Percentiles rank a stretch among this genome's conserved stretches.
Evolutionary conservation across 306 rosid species (phyloP).

Genomic region (Sphenostylis stenocarpa): DNA sequence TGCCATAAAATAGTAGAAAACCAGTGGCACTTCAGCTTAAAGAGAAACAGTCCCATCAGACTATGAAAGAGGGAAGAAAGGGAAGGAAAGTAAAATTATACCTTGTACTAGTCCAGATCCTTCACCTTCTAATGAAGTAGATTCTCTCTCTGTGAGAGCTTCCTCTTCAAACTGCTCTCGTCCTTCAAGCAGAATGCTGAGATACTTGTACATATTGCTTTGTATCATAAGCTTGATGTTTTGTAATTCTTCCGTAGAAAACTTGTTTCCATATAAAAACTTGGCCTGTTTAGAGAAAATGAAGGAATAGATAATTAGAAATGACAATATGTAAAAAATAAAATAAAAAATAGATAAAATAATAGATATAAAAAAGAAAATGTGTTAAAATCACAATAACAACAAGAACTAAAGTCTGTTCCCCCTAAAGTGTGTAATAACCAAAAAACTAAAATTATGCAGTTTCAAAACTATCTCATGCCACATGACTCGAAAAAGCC

Average conservation of each 20-base stretch:
- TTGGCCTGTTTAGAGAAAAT: conserved; percentile 58
- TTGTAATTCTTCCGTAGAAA: conserved; percentile 73
- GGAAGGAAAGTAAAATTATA: conserved; percentile 21
- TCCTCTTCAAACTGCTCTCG: conserved; percentile 94
- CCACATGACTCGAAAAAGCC: background rate
- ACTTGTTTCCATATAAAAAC: conserved; percentile 70
- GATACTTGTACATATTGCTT: conserved; percentile 90
- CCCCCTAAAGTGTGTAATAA: background rate
- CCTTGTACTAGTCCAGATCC: conserved; percentile 49
- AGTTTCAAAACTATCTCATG: background rate
- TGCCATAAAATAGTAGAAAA: conserved; percentile 13
- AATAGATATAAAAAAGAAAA: conserved; percentile 11
- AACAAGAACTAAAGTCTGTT: background rate
- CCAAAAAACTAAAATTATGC: conserved; percentile 1
- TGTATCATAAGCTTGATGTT: conserved; percentile 84
- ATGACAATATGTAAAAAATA: background rate
- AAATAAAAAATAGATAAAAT: background rate
- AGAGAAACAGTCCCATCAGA: conserved; percentile 20
- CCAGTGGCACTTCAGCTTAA: conserved; percentile 15
- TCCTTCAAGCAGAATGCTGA: conserved; percentile 83
- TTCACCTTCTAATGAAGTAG: conserved; percentile 37
- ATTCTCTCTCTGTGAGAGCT: conserved; percentile 47
- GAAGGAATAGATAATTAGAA: conserved; percentile 6
- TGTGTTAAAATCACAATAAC: background rate
- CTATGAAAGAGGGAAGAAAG: conserved; percentile 6